Evolutionary conservation across 2,329 filamentous ascomycete genomes (phyloP), one percentile per base, ranked within the genome.

Genomic region (Dothideomycetes sp.): DNA sequence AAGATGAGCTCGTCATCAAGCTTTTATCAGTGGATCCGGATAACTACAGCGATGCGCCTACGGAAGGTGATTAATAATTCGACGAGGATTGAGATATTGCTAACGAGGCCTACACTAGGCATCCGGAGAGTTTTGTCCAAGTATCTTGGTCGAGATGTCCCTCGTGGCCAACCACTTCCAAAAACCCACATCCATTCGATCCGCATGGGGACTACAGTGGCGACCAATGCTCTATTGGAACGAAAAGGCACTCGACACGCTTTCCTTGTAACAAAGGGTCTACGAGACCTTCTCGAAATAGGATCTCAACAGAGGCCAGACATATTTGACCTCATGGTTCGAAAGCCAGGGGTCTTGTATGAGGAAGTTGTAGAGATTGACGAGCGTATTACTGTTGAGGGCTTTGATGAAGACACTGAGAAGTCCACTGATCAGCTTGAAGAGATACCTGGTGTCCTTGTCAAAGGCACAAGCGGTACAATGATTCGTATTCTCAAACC

Each of bases 271-370:
- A 54, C 49, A 2, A 49, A 51, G 40, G 55, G 55, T 3, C 54
- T 56, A 42, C 45, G 47, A 31, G 54, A 57, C 32, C 36, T 54
- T 12, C 37, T 54, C 5, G 38, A 47, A 3, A 56, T 58, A 34
- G 53, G 55, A 15, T 49, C 55, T 29, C 55, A 58, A 40, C 50
- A 52, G 7, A 49, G 55, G 7, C 55, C 55, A 15, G 43, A 51
- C n/a, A 37, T 57, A 10, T 54, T 54, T 33, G 52, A 52, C 24
- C 41, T 54, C 12, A 42, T 40, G 14, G 45, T 54, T 27, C 31
- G 36, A 12, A 44, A 45, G n/a, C 40, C 49, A 4, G 40, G 44
- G 15, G 43, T 47, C 3, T 36, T 54, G 17, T 49, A 52, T 38
- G 36, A 45, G 18, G 40, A 43, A 7, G 46, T 48, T 9, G 33